A percentile compares a stretch with the other conserved stretches of the same genome.
Conservation (phyloP, 1,139 yeast species). For the Zygosaccharomyces sapae region DNA sequence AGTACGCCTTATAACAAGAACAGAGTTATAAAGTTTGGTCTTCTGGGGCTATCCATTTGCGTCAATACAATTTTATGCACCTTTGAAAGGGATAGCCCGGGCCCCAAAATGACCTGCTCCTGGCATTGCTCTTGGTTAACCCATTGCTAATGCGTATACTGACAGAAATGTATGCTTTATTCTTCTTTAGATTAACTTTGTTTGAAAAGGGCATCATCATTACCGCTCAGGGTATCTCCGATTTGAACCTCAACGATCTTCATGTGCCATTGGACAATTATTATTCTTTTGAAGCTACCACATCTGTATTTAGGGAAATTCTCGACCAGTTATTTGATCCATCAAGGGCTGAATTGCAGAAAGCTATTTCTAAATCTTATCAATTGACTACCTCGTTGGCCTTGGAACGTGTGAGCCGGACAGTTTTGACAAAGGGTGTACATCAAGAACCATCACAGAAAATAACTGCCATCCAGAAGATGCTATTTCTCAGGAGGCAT, state of each 20-base stretch:
- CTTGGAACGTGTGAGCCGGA: constrained; percentile 24
- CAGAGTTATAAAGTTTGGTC: constrained; percentile 15
- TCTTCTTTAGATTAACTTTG: constrained; percentile 21
- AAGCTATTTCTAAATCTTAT: constrained; percentile 20
- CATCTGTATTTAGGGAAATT: constrained; percentile 15
- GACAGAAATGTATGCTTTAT: constrained; percentile 23
- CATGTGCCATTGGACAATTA: constrained; percentile 12
- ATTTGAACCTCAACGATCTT: constrained; percentile 12
- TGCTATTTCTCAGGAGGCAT: constrained; percentile 18
- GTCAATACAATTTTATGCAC: constrained; percentile 19
- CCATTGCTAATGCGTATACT: constrained; percentile 21
- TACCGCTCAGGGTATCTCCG: constrained; percentile 7
- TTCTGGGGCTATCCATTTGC: constrained; percentile 16
- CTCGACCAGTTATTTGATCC: constrained; percentile 21
- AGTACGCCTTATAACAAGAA: constrained; percentile 12
- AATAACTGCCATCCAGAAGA: constrained; percentile 14
- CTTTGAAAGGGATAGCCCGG: constrained; percentile 12
- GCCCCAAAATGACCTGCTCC: constrained; percentile 14
- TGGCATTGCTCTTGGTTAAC: constrained; percentile 19
- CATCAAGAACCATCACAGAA: constrained; percentile 21
- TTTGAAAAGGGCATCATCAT: constrained; percentile 20
- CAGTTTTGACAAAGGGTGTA: constrained; percentile 21
- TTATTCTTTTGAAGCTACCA: constrained; percentile 15
- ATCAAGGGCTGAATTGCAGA: constrained; percentile 12
- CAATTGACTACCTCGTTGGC: constrained; percentile 22